phyloP scores from a whole-genome alignment of 1,284 basidiomycete genomes.

The Vanrija sp. region DNA sequence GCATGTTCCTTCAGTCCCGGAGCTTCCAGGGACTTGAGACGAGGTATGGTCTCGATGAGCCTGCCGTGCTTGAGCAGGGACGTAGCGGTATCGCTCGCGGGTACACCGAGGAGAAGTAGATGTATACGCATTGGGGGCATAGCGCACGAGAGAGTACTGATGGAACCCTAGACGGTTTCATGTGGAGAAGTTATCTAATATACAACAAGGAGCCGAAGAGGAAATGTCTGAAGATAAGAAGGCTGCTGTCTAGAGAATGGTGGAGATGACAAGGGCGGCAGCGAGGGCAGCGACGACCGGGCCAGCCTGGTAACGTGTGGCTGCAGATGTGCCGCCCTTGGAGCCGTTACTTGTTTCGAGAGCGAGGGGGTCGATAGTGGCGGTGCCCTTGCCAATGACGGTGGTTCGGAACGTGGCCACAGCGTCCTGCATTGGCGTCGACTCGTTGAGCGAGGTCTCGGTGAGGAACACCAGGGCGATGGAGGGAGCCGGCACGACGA shows the following conservation, averaged over 20 bases:
- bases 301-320: too few relatives aligned
- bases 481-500: constrained; percentile 66
- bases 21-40: constrained; percentile 81
- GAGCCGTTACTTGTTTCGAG: constrained; percentile 48
- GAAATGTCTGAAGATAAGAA: too few relatives aligned
- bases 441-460: constrained; percentile 51
- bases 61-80: constrained; percentile 79
- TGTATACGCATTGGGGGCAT: too few relatives aligned
- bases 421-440: constrained; percentile 39
- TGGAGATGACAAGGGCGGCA: too few relatives aligned
- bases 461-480: constrained; percentile 68
- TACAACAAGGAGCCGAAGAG: too few relatives aligned
- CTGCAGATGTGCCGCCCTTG: constrained; percentile 18
- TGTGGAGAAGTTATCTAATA: too few relatives aligned
- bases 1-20: constrained; percentile 52
- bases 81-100: constrained; percentile 83
- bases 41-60: constrained; percentile 72
- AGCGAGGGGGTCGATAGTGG: constrained; percentile 39
- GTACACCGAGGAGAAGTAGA: constrained; percentile 57
- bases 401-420: constrained; percentile 59
- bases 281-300: too few relatives aligned
- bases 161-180: too few relatives aligned
- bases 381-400: constrained; percentile 34
- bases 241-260: too few relatives aligned
- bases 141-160: too few relatives aligned